Conservation (phyloP, 257 asterid genomes). For the Nemophila menziesii region DNA sequence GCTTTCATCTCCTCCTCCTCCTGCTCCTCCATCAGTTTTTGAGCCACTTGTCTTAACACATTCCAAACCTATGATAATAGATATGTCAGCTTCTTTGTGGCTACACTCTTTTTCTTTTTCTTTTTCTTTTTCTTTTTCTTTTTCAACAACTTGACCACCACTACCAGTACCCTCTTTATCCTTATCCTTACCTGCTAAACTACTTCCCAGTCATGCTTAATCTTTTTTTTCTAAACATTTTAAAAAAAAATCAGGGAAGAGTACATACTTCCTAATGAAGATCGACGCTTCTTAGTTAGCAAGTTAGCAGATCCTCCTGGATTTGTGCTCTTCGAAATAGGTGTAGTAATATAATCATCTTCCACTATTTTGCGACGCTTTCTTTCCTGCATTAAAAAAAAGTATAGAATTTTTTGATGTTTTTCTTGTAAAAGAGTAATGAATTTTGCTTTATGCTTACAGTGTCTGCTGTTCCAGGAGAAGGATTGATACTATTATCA, state of each 20-base stretch:
- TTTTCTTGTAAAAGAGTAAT: not conserved
- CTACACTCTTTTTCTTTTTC: slow-evolving; percentile 17
- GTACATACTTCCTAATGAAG: slow-evolving; percentile 22
- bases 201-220: slow-evolving; percentile 15
- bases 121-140: no score
- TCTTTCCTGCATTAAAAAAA: slow-evolving; percentile 43
- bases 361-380: slow-evolving; percentile 24
- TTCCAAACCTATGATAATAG: slow-evolving; percentile 52
- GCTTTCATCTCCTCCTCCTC: slow-evolving; percentile 16
- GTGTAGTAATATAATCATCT: slow-evolving; percentile 6
- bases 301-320: slow-evolving; percentile 14
- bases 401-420: not conserved
- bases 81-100: slow-evolving; percentile 18
- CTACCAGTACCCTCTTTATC: slow-evolving; percentile 23
- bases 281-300: slow-evolving; percentile 13
- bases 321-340: slow-evolving; percentile 20
- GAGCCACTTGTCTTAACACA: slow-evolving; percentile 33
- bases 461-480: slow-evolving; percentile 32
- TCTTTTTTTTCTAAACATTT: slow-evolving; percentile 5
- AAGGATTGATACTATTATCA: slow-evolving; percentile 15
- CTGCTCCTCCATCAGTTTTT: slow-evolving; percentile 15
- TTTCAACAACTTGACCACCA: slow-evolving; percentile 25
- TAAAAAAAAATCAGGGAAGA: not conserved
- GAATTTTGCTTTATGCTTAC: slow-evolving; percentile 51
- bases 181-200: slow-evolving; percentile 5